Percentiles rank a stretch among this genome's conserved stretches.
Evolutionary conservation across 2,329 filamentous ascomycete genomes (phyloP).

Genomic region (Neocatenulostroma microsporum): DNA sequence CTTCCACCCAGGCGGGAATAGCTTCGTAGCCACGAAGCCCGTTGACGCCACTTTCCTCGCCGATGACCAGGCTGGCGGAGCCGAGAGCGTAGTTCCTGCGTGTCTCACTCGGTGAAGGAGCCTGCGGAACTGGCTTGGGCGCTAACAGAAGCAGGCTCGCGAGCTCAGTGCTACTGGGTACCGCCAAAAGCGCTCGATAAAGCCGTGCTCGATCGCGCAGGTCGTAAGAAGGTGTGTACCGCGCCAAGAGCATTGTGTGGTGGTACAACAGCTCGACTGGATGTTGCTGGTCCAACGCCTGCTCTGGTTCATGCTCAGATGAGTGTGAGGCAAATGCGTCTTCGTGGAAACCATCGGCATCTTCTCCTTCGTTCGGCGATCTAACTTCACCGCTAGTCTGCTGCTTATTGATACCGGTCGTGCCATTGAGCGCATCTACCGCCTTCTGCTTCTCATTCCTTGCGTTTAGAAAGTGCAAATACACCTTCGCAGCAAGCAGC

Average conservation of each 20-base stretch:
- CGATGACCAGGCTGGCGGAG: constrained; percentile 76
- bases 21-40: constrained; percentile 70
- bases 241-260: constrained; percentile 73
- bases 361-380: constrained; percentile 17
- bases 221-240: constrained; percentile 93
- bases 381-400: not conserved
- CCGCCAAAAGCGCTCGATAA: constrained; percentile 74
- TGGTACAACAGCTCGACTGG: constrained; percentile 72
- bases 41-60: constrained; percentile 63
- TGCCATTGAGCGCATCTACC: constrained; percentile 17
- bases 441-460: constrained; percentile 36
- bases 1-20: constrained; percentile 76
- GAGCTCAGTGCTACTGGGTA: constrained; percentile 68
- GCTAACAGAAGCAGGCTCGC: constrained; percentile 85
- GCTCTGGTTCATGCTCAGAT: constrained; percentile 9
- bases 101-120: constrained; percentile 78
- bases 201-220: constrained; percentile 84
- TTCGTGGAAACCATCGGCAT: constrained; percentile 16
- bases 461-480: constrained; percentile 75
- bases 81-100: constrained; percentile 72
- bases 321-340: constrained; percentile 12
- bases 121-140: constrained; percentile 87
- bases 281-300: constrained; percentile 45
- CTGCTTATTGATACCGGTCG: constrained; percentile 15
- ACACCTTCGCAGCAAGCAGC: constrained; percentile 90